phyloP scores from a whole-genome alignment of 306 rosid genomes.

The Nissolia schottii region DNA sequence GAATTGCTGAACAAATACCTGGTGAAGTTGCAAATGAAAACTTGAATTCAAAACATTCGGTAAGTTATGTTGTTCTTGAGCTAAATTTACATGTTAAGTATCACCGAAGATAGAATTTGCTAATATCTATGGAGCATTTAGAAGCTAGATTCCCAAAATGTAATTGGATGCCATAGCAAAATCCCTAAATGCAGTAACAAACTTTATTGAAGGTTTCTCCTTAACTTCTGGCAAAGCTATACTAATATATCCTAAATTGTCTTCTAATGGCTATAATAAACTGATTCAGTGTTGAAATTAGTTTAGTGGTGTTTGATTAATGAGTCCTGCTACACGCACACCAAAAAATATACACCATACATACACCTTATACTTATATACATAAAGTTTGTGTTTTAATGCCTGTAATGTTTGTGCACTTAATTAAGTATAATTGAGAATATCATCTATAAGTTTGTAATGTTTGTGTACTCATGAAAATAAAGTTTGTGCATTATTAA shows the following conservation, averaged over 20 bases:
- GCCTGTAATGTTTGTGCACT: too few species aligned
- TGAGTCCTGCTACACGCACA: too few species aligned
- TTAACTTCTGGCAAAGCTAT: background rate
- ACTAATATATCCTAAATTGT: background rate
- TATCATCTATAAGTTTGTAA: too few species aligned
- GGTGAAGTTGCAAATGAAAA: slow-evolving; percentile 25
- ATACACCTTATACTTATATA: too few species aligned
- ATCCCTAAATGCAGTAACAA: background rate
- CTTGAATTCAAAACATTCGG: background rate
- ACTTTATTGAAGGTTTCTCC: background rate
- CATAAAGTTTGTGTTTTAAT: too few species aligned
- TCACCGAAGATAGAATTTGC: background rate
- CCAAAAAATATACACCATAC: too few species aligned
- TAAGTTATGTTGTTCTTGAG: background rate
- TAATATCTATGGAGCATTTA: background rate
- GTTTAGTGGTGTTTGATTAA: background rate
- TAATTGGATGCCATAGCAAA: background rate
- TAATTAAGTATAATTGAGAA: too few species aligned
- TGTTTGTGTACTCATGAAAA: too few species aligned
- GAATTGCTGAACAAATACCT: slow-evolving; percentile 91
- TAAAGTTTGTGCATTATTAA: too few species aligned
- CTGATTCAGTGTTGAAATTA: background rate
- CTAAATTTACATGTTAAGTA: background rate
- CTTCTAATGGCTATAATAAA: background rate
- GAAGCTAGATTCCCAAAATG: background rate